A percentile compares a stretch with the other conserved stretches of the same genome.
Conservation (phyloP, 2,329 filamentous ascomycete genomes). For the Taxawa tesnikishii region DNA sequence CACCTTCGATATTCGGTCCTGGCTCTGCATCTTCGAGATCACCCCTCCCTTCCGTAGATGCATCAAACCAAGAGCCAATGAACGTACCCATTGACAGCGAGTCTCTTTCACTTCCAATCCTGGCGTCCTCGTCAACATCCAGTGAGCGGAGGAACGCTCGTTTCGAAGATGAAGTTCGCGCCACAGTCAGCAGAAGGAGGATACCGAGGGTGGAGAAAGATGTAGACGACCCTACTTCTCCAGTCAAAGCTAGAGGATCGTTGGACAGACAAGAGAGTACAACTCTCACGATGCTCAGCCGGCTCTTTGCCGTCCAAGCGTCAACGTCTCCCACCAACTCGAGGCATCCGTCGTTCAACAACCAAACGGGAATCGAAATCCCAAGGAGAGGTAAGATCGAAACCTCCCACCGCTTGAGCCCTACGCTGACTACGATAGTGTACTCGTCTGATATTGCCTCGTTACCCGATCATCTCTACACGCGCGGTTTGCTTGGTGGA, state of each 20-base stretch:
- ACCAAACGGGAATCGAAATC: slow-evolving; percentile 3
- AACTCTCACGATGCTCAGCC: slow-evolving; percentile 30
- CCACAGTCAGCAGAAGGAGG: slow-evolving; percentile 13
- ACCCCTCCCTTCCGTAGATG: background rate
- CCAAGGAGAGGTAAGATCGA: no score
- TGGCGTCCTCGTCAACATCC: slow-evolving; percentile 1
- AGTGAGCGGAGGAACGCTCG: slow-evolving; percentile 2
- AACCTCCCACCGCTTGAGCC: background rate
- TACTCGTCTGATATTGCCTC: slow-evolving; percentile 13
- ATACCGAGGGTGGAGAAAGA: slow-evolving; percentile 35
- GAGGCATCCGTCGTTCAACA: slow-evolving; percentile 28
- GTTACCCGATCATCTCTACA: slow-evolving; percentile 40
- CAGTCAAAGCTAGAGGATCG: slow-evolving; percentile 17
- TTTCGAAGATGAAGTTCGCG: slow-evolving; percentile 11
- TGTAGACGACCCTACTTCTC: slow-evolving; percentile 33
- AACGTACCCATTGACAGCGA: background rate
- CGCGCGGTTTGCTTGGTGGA: slow-evolving; percentile 37
- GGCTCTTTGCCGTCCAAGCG: slow-evolving; percentile 30
- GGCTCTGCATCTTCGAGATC: background rate
- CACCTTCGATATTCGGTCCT: background rate
- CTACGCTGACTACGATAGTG: slow-evolving; percentile 2
- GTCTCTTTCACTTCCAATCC: slow-evolving; percentile 3
- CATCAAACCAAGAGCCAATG: background rate
- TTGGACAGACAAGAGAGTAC: slow-evolving; percentile 24
- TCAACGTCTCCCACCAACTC: slow-evolving; percentile 23